Percentiles rank a stretch among this genome's conserved stretches.
Conservation (phyloP, 306 rosid genomes). For the Fragaria nilgerrensis region DNA sequence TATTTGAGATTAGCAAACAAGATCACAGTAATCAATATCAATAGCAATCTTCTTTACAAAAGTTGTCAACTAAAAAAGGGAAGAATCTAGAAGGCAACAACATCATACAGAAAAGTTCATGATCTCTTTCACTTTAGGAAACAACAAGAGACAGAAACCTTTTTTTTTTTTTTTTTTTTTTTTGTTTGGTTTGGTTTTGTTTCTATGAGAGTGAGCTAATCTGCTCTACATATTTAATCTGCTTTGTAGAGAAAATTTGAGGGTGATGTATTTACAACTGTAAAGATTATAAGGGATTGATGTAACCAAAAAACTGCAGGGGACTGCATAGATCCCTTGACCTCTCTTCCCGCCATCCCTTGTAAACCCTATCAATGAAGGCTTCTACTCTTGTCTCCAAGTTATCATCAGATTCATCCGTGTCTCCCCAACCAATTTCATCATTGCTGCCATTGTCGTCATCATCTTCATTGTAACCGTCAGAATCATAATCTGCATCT, state of each 20-base stretch:
- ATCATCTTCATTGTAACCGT: conserved; percentile 8
- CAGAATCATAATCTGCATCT: conserved; percentile 8
- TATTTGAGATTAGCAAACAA: not conserved
- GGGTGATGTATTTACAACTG: not conserved
- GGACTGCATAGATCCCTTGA: conserved; percentile 11
- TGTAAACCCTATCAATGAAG: conserved; percentile 41
- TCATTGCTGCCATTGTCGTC: conserved; percentile 1
- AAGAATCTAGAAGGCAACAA: not conserved
- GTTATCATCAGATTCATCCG: conserved; percentile 24
- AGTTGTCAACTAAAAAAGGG: not conserved
- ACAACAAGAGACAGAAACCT: not conserved
- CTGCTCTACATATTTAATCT: not conserved
- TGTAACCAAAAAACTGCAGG: not conserved
- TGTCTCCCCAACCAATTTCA: conserved; percentile 17
- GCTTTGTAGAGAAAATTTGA: not conserved
- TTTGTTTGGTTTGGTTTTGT: not conserved
- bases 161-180: not conserved
- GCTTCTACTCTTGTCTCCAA: conserved; percentile 32
- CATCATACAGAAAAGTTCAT: not conserved
- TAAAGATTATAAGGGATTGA: not conserved
- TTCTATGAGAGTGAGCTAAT: not conserved
- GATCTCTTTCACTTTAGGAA: not conserved
- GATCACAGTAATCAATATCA: not conserved
- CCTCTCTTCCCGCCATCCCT: conserved; percentile 39
- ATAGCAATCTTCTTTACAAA: too few species aligned